These are phyloP conservation scores for Triadica sebifera DNA, from an alignment of 345 rosid genomes.

Conservation along the genomic window DNA sequence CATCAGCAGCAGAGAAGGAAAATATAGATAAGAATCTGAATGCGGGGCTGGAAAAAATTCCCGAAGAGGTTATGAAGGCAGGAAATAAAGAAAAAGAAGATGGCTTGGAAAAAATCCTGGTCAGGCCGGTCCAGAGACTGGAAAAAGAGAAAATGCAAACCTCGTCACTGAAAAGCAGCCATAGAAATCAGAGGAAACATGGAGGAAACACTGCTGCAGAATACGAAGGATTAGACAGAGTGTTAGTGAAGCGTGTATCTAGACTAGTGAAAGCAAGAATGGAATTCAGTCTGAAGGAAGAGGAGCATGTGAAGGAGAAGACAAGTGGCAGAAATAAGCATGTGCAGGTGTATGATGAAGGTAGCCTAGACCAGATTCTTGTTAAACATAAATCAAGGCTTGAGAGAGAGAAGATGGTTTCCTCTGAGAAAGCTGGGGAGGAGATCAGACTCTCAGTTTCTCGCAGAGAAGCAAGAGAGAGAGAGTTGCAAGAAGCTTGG, in stretches of 20 bases:
- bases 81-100: slow-evolving; percentile 28
- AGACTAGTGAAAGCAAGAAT: slow-evolving; percentile 33
- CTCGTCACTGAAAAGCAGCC: slow-evolving; percentile 23
- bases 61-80: not conserved
- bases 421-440: slow-evolving; percentile 25
- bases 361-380: slow-evolving; percentile 48
- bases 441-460: slow-evolving; percentile 28
- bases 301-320: slow-evolving; percentile 4
- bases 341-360: slow-evolving; percentile 33
- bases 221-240: slow-evolving; percentile 26
- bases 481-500: slow-evolving; percentile 85
- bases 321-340: slow-evolving; percentile 13
- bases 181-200: slow-evolving; percentile 33
- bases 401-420: slow-evolving; percentile 57
- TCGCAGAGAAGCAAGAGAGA: slow-evolving; percentile 72
- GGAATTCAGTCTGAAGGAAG: slow-evolving; percentile 32
- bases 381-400: slow-evolving; percentile 57
- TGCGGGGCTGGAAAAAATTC: not conserved
- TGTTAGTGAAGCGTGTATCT: slow-evolving; percentile 30
- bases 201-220: slow-evolving; percentile 7
- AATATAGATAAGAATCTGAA: slow-evolving; percentile 32
- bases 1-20: slow-evolving; percentile 44
- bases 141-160: slow-evolving; percentile 54
- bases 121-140: slow-evolving; percentile 50
- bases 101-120: slow-evolving; percentile 58